These are phyloP conservation scores for Brassica juncea DNA, from an alignment of 345 rosid species.

Conservation along the genomic window DNA sequence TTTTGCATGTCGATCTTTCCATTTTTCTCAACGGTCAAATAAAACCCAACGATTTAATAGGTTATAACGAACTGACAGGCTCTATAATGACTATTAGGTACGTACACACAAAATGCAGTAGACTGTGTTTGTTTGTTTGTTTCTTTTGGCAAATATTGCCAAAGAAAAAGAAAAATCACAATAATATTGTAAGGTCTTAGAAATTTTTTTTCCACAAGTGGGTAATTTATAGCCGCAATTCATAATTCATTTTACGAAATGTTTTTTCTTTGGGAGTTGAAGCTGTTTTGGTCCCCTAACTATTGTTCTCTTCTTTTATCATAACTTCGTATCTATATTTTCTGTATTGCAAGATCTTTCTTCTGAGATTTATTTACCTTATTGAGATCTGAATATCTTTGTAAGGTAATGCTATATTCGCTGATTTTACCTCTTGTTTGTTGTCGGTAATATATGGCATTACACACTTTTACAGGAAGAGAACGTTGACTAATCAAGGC, in stretches of 20 bases:
- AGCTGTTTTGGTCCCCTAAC: slow-evolving; percentile 31
- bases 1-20: slow-evolving; percentile 17
- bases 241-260: background rate
- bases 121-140: background rate
- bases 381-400: slow-evolving; percentile 11
- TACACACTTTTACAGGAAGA: background rate
- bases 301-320: slow-evolving; percentile 24
- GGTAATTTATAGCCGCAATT: slow-evolving; percentile 27
- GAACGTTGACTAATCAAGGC: slow-evolving; percentile 27
- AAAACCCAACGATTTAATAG: slow-evolving; percentile 9
- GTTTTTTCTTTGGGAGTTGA: background rate
- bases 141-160: background rate
- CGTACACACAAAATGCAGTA: background rate
- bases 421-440: background rate
- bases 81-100: background rate
- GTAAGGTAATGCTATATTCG: background rate
- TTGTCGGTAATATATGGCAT: background rate
- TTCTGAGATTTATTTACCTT: slow-evolving; percentile 27
- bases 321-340: slow-evolving; percentile 27
- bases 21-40: slow-evolving; percentile 13
- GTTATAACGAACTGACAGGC: slow-evolving; percentile 12
- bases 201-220: slow-evolving; percentile 3
- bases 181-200: background rate
- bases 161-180: background rate
- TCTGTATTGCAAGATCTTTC: slow-evolving; percentile 23